Percentiles rank a stretch among this genome's conserved stretches.
Conservation (phyloP, 441 rosid species). For the Geranium incanum region DNA sequence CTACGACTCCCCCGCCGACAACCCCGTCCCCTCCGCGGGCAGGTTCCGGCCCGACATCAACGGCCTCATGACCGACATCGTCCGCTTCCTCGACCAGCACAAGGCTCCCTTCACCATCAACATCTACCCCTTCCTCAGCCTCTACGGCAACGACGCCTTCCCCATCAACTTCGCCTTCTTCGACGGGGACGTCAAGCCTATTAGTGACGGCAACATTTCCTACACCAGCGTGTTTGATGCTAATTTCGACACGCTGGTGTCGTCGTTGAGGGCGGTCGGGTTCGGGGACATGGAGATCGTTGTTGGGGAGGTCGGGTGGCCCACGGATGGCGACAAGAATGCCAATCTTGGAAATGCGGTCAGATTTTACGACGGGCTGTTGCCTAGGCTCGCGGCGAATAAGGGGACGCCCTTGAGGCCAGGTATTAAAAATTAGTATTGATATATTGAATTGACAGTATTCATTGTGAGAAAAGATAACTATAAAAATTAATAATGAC, state of each 20-base stretch:
- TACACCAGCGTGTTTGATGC: constrained; percentile 87
- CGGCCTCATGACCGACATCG: constrained; percentile 57
- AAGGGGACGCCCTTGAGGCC: constrained; percentile 73
- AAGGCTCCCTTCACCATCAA: constrained; percentile 74
- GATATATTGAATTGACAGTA: no score
- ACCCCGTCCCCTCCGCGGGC: constrained; percentile 67
- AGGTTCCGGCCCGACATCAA: constrained; percentile 59
- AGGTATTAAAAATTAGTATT: no score
- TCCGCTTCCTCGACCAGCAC: constrained; percentile 57
- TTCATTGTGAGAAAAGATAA: no score
- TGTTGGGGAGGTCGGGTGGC: constrained; percentile 98
- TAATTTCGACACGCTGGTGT: constrained; percentile 68
- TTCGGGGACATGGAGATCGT: constrained; percentile 51
- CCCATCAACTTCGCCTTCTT: constrained; percentile 83
- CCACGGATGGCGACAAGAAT: constrained; percentile 78
- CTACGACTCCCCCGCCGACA: constrained; percentile 54
- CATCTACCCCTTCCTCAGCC: constrained; percentile 87
- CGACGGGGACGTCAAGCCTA: constrained; percentile 47
- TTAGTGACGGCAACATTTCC: constrained; percentile 45
- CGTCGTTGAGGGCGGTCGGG: constrained; percentile 51
- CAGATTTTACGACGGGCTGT: constrained; percentile 64
- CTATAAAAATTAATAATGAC: no score
- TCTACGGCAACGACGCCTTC: constrained; percentile 59
- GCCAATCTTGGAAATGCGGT: constrained; percentile 51
- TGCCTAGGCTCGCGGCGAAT: constrained; percentile 50